phyloP scores from a whole-genome alignment of 2,329 filamentous ascomycete genomes.

The Ophiostoma piceae region DNA sequence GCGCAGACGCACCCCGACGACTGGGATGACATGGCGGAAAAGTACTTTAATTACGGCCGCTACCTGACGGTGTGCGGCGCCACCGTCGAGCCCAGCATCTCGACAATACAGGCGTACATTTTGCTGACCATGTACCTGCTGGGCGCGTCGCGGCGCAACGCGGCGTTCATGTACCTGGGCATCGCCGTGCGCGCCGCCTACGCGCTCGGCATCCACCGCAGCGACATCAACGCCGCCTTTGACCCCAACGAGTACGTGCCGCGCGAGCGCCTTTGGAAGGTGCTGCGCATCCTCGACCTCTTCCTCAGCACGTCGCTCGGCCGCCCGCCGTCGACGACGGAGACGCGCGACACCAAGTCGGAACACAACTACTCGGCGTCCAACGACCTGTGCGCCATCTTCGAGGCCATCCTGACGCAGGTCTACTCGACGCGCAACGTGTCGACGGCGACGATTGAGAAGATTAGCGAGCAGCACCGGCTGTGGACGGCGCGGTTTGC shows the following conservation, averaged over 20 bases:
- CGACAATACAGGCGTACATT: constrained; percentile 48
- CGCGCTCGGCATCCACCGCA: constrained; percentile 49
- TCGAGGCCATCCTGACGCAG: constrained; percentile 36
- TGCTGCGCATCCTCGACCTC: constrained; percentile 34
- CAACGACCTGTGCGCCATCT: constrained; percentile 36
- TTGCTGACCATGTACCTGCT: constrained; percentile 57
- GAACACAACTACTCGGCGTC: constrained; percentile 30
- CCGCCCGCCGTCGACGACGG: constrained; percentile 34
- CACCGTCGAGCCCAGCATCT: constrained; percentile 49
- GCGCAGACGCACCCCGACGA: constrained; percentile 26
- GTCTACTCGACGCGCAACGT: constrained; percentile 35
- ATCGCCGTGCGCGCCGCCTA: constrained; percentile 54
- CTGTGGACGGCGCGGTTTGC: constrained; percentile 29
- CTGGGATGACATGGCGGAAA: constrained; percentile 23
- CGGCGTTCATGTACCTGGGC: constrained; percentile 59
- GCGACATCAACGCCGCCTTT: constrained; percentile 32
- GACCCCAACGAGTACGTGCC: constrained; percentile 28
- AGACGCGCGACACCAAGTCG: constrained; percentile 29
- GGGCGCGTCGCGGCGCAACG: constrained; percentile 53
- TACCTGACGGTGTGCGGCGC: constrained; percentile 45
- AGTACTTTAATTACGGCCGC: constrained; percentile 28
- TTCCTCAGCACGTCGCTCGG: constrained; percentile 36
- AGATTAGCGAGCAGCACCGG: constrained; percentile 32
- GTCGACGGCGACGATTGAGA: constrained; percentile 29
- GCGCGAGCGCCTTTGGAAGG: constrained; percentile 35